Evolutionary conservation across 495 filamentous ascomycete species (phyloP).

Genomic region (Penicillium herquei): DNA sequence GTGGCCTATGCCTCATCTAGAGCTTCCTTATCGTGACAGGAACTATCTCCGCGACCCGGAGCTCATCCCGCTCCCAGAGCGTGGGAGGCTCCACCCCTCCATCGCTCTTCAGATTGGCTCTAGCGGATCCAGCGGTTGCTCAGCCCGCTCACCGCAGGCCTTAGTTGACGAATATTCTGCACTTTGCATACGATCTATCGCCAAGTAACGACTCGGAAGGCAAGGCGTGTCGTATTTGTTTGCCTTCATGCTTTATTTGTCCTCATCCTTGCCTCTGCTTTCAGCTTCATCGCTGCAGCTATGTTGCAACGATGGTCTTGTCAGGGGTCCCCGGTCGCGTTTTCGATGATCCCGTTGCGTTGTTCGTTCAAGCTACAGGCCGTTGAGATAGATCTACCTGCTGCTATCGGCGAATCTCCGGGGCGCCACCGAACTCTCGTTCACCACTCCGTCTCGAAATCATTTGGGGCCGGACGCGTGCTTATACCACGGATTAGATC

Average conservation of each 20-base stretch:
- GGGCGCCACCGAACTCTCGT: not conserved
- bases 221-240: slow-evolving; percentile 1
- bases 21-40: slow-evolving; percentile 31
- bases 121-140: slow-evolving; percentile 16
- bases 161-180: not conserved
- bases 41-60: slow-evolving; percentile 61
- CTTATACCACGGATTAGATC: no score
- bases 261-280: not conserved
- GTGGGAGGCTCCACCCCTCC: slow-evolving; percentile 17
- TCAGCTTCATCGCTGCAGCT: not conserved
- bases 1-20: not conserved
- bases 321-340: no score
- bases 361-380: not conserved
- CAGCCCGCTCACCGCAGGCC: slow-evolving; percentile 29
- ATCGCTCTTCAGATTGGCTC: slow-evolving; percentile 9
- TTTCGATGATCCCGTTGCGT: not conserved
- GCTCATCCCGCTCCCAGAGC: slow-evolving; percentile 34
- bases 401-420: not conserved
- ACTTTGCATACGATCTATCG: not conserved
- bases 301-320: not conserved
- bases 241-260: not conserved
- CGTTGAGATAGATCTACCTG: not conserved
- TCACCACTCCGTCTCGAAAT: not conserved
- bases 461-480: no score
- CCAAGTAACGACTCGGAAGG: not conserved